phyloP scores from a whole-genome alignment of 108 stramenopile genomes.

The Fragilariopsis cylindrus region DNA sequence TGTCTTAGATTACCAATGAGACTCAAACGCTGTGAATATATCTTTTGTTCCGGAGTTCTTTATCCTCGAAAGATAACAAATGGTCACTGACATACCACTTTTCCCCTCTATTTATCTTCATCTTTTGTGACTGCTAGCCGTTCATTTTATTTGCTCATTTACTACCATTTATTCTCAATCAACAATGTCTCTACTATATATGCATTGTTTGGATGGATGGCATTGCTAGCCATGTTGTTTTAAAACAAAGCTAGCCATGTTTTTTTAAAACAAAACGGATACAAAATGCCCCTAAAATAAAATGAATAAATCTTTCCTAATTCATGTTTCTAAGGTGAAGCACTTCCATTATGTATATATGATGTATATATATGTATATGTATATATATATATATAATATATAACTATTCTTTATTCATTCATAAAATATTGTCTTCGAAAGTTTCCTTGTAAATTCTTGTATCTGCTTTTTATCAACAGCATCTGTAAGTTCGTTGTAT shows the following conservation, averaged over 20 bases:
- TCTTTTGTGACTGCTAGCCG: neutral
- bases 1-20: constrained; percentile 1
- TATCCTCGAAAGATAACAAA: too few relatives aligned
- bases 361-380: too few relatives aligned
- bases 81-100: too few relatives aligned
- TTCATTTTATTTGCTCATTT: neutral
- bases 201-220: too few relatives aligned
- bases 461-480: too few relatives aligned
- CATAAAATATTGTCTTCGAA: neutral
- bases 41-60: neutral
- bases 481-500: too few relatives aligned
- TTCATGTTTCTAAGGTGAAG: neutral
- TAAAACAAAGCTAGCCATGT: neutral
- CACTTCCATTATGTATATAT: too few relatives aligned
- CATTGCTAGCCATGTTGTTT: neutral
- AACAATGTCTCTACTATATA: too few relatives aligned
- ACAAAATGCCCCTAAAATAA: neutral
- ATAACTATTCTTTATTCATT: neutral
- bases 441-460: neutral
- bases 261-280: neutral
- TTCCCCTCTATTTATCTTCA: too few relatives aligned
- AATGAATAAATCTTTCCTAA: neutral
- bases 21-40: constrained; percentile 32
- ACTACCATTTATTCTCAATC: too few relatives aligned
- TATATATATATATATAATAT: neutral